Percentiles rank a stretch among this genome's conserved stretches.
Evolutionary conservation across 768 basidiomycete species (phyloP).

Genomic region (Tricholoma terreum): DNA sequence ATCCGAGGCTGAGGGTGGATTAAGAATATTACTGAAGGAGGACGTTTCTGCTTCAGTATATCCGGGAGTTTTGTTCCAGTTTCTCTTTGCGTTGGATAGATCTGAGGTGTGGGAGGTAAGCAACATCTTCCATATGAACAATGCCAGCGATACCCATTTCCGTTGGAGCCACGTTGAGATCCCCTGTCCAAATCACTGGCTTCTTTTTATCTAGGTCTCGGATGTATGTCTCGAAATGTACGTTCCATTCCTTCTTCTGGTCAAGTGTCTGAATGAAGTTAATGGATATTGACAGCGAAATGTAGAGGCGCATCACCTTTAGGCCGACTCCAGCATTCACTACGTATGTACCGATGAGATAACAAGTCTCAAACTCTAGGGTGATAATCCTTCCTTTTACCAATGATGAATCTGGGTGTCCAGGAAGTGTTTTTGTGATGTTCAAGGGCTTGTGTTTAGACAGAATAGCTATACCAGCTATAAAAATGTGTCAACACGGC

Average conservation of each 20-base stretch:
- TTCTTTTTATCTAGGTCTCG: conserved; percentile 72
- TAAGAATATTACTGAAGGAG: conserved; percentile 66
- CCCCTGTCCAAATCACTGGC: conserved; percentile 86
- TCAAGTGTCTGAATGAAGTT: conserved; percentile 57
- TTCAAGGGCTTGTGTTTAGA: conserved; percentile 73
- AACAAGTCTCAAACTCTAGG: conserved; percentile 71
- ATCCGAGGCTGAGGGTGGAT: conserved; percentile 40
- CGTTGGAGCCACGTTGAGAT: conserved; percentile 85
- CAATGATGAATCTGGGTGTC: conserved; percentile 59
- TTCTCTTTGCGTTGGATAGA: conserved; percentile 61
- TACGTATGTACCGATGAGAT: conserved; percentile 77
- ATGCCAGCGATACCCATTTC: conserved; percentile 47
- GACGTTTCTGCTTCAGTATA: conserved; percentile 82
- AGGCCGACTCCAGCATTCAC: conserved; percentile 77
- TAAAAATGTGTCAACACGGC: not conserved
- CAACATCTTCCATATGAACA: not conserved
- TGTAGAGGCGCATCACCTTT: conserved; percentile 45
- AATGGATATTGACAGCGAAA: not conserved
- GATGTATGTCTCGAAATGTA: conserved; percentile 71
- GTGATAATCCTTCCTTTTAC: conserved; percentile 80
- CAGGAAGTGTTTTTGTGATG: conserved; percentile 66
- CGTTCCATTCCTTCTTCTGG: conserved; percentile 76
- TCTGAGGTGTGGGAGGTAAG: conserved; percentile 37
- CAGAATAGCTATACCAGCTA: conserved; percentile 80
- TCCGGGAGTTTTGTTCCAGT: conserved; percentile 88